Evolutionary conservation across 2,329 filamentous ascomycete genomes (phyloP), one percentile per base, ranked within the genome.

Genomic region (Plenodomus biglobosus): DNA sequence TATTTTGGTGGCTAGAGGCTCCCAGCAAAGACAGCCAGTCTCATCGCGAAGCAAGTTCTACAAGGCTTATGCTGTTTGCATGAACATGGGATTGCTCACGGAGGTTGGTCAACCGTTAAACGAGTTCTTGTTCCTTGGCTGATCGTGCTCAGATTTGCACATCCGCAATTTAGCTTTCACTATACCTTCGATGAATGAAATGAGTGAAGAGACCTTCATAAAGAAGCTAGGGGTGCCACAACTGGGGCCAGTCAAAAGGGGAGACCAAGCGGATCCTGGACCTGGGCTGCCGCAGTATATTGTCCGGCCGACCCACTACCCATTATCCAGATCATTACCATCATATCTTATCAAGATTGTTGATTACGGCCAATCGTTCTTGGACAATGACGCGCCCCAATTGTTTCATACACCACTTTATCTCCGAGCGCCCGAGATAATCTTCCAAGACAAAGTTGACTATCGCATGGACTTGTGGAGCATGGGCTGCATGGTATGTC

Each of bases 331-430:
- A 1, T 17, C 22, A 0, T 50, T 39, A 7, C 34, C 45, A 15
- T 24, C 16, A 1, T 6, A 18, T 0, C 17, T 7, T 35, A 53
- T 61, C 36, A 61, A 59, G 35, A 58, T 65, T 27, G 17, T 74
- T 10, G 71, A 75, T 47, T 74, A 74, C 45, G 70, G 72, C 1
- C 58, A 73, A 55, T 71, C 71, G 35, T 75, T 75, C 45, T 48
- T 49, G 10, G 36, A 3, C 10, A 16, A 54, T 11, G 44, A 60
- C 2, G 6, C 20, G 16, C 68, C 70, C 44, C 15, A 56, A 35
- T 59, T 50, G 3, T 58, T 75, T 10, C 56, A 71, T 37, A 74
- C 66, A 21, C 73, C 69, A 10, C 48, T 74, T 36, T 2, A 46
- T 44, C 35, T 75, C 42, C 64, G 67, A 10, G 65, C 73, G 37